Conservation (phyloP, 148 eudicot genomes). For the Camellia japonica region DNA sequence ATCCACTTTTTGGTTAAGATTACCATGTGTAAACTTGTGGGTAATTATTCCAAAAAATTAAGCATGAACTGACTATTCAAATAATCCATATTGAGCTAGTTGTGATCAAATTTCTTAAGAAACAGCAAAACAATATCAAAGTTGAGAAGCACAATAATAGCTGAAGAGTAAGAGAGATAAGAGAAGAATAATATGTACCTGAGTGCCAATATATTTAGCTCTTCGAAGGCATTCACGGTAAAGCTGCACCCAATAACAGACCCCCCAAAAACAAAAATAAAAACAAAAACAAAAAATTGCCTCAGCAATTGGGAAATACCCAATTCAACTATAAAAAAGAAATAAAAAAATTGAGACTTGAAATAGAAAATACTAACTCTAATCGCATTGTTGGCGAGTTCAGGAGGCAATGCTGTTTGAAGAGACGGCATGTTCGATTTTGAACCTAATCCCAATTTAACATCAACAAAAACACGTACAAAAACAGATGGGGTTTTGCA, state of each 20-base stretch:
- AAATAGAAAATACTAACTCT: constrained; percentile 44
- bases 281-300: constrained; percentile 2
- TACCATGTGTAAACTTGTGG: too few relatives aligned
- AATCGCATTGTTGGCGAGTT: constrained; percentile 73
- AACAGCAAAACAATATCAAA: not conserved
- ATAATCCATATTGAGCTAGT: too few relatives aligned
- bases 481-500: too few relatives aligned
- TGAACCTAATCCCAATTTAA: too few relatives aligned
- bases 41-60: too few relatives aligned
- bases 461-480: too few relatives aligned
- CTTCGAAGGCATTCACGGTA: constrained; percentile 86
- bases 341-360: not conserved
- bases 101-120: not conserved
- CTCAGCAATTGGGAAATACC: not conserved
- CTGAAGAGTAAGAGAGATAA: not conserved
- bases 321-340: not conserved
- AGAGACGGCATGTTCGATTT: constrained; percentile 50
- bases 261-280: too few relatives aligned
- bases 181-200: constrained; percentile 35
- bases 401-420: constrained; percentile 77
- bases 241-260: constrained; percentile 32
- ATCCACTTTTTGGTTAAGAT: too few relatives aligned
- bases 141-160: not conserved
- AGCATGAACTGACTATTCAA: too few relatives aligned
- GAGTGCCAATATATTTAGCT: constrained; percentile 63